phyloP scores from a whole-genome alignment of 805 yeast species.

The Tetrapisispora taiwanensis region DNA sequence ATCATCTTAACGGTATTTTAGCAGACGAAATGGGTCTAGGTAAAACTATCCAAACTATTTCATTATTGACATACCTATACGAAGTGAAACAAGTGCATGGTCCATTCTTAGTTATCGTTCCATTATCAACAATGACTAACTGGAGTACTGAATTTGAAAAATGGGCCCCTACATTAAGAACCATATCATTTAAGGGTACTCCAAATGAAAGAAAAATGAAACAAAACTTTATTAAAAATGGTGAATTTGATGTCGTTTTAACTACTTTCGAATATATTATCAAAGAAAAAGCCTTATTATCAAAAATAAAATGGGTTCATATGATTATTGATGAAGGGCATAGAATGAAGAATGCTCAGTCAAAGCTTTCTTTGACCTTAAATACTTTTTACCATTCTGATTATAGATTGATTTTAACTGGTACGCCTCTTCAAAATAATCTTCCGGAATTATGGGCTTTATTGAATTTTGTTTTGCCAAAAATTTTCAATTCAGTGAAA shows the following conservation, averaged over 20 bases:
- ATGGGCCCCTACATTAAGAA: constrained; percentile 76
- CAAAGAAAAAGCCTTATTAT: constrained; percentile 59
- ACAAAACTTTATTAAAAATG: constrained; percentile 53
- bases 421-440: constrained; percentile 81
- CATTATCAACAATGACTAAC: constrained; percentile 72
- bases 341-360: constrained; percentile 71
- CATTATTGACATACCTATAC: constrained; percentile 58
- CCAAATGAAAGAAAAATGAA: constrained; percentile 60
- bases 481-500: constrained; percentile 75
- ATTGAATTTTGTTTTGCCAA: constrained; percentile 71
- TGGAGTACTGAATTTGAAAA: constrained; percentile 81
- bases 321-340: constrained; percentile 91
- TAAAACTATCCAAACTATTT: constrained; percentile 81
- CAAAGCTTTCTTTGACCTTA: constrained; percentile 63
- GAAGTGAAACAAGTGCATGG: constrained; percentile 58
- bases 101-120: constrained; percentile 72
- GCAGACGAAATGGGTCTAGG: constrained; percentile 99
- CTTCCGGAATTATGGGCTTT: constrained; percentile 82
- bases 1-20: constrained; percentile 89
- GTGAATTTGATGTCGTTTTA: constrained; percentile 64
- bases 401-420: constrained; percentile 71
- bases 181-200: constrained; percentile 67
- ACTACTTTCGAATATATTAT: constrained; percentile 79
- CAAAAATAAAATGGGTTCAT: constrained; percentile 68
- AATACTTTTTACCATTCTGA: constrained; percentile 64